Conservation (phyloP, 768 basidiomycete genomes). For the Clitopilus passeckerianus region DNA sequence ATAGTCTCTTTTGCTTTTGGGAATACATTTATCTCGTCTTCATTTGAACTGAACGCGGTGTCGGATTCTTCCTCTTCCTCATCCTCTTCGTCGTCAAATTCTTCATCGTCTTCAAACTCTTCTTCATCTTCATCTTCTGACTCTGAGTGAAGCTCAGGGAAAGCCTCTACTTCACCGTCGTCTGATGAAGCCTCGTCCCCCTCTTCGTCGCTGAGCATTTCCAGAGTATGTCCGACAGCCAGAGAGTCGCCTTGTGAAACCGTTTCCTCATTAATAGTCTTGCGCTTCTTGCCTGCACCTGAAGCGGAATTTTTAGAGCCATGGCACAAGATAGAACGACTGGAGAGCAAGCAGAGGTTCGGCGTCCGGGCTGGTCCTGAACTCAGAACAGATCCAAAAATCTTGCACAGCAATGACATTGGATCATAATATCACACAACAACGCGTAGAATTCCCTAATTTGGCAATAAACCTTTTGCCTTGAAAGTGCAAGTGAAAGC, state of each 20-base stretch:
- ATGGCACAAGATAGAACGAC: constrained; percentile 22
- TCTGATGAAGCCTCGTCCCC: constrained; percentile 41
- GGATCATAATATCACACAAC: constrained; percentile 21
- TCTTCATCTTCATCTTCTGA: constrained; percentile 31
- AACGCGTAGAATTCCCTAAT: constrained; percentile 7
- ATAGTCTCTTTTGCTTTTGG: constrained; percentile 66
- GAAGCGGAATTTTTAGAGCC: constrained; percentile 20
- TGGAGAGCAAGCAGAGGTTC: constrained; percentile 4
- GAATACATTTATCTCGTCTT: constrained; percentile 46
- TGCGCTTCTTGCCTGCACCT: constrained; percentile 52
- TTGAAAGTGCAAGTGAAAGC: not conserved
- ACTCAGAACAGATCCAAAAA: constrained; percentile 12
- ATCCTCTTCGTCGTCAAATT: constrained; percentile 34
- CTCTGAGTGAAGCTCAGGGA: constrained; percentile 63
- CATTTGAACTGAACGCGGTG: constrained; percentile 33
- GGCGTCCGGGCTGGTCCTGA: not conserved
- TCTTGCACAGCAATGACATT: constrained; percentile 16
- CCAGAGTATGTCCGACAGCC: constrained; percentile 42
- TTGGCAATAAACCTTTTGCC: constrained; percentile 1
- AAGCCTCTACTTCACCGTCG: constrained; percentile 63
- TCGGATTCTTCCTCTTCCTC: constrained; percentile 26
- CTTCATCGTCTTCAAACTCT: constrained; percentile 19
- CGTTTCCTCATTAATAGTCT: constrained; percentile 40
- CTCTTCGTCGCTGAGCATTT: constrained; percentile 72
- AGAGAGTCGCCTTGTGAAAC: constrained; percentile 21